Evolutionary conservation across 1,139 yeast genomes (phyloP).

Genomic region (Suhomyces guaymorum): DNA sequence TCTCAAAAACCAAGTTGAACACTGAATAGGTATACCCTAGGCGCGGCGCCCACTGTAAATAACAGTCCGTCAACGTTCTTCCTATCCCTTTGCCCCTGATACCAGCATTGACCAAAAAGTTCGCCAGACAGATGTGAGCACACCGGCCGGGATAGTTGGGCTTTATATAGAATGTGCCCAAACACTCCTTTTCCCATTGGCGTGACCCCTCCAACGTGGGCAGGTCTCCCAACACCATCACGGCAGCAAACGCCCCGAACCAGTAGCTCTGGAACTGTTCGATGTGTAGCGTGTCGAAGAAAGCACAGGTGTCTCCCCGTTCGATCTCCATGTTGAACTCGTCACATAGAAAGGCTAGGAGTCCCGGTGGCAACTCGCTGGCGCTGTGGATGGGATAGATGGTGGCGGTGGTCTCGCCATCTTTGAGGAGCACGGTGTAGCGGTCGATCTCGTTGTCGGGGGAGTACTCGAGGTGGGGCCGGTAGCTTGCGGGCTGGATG

Average conservation of each 20-base stretch:
- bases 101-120: slow-evolving; percentile 87
- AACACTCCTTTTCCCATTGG: slow-evolving; percentile 87
- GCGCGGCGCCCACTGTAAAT: slow-evolving; percentile 85
- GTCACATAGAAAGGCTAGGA: slow-evolving; percentile 79
- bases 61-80: slow-evolving; percentile 76
- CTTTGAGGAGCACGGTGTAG: slow-evolving; percentile 74
- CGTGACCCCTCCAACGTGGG: slow-evolving; percentile 57
- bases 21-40: slow-evolving; percentile 83
- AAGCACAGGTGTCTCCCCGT: slow-evolving; percentile 84
- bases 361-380: slow-evolving; percentile 68
- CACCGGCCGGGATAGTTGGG: slow-evolving; percentile 94
- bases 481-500: slow-evolving; percentile 36
- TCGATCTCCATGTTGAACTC: slow-evolving; percentile 93
- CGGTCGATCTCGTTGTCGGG: slow-evolving; percentile 37
- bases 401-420: slow-evolving; percentile 90
- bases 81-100: slow-evolving; percentile 95
- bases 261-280: slow-evolving; percentile 79
- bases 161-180: slow-evolving; percentile 80
- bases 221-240: slow-evolving; percentile 81
- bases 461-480: slow-evolving; percentile 37
- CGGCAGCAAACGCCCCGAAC: slow-evolving; percentile 84
- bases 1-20: slow-evolving; percentile 85
- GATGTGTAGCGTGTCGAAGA: slow-evolving; percentile 71
- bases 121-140: slow-evolving; percentile 90
- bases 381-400: slow-evolving; percentile 78